Percentiles rank a stretch among this genome's conserved stretches.
Evolutionary conservation across 129 eudicot species (phyloP).

Genomic region (Artemisia annua): DNA sequence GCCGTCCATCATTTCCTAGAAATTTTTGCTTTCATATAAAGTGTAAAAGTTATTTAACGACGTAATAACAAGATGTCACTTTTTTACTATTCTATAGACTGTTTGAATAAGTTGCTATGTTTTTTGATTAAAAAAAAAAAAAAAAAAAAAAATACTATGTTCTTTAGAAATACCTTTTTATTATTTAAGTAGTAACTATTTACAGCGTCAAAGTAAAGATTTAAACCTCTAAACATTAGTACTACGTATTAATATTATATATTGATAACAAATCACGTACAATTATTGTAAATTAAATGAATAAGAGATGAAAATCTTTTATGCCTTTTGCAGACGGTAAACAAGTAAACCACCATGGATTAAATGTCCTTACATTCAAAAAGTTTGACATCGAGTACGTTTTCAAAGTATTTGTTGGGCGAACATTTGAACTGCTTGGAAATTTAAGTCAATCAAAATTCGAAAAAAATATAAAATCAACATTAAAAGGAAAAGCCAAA

Average conservation of each 20-base stretch:
- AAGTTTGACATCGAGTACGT: not conserved
- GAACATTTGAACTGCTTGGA: not conserved
- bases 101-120: too few relatives aligned
- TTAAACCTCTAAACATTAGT: too few relatives aligned
- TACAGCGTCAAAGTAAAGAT: too few relatives aligned
- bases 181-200: too few relatives aligned
- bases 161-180: not conserved
- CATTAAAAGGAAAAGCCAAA: not conserved
- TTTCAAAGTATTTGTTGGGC: constrained; percentile 26
- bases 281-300: not conserved
- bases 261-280: not conserved
- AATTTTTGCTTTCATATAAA: too few relatives aligned
- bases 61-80: not conserved
- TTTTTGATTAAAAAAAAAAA: too few relatives aligned
- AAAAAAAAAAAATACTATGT: not conserved
- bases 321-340: not conserved
- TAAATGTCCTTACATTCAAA: constrained; percentile 7
- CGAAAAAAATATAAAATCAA: not conserved
- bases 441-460: not conserved
- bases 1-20: constrained; percentile 7
- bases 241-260: too few relatives aligned
- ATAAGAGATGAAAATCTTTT: not conserved
- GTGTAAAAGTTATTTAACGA: not conserved
- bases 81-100: not conserved
- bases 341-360: not conserved